Evolutionary conservation across 176 grass and related monocot genomes (phyloP).

Genomic region (Metroxylon sagu): DNA sequence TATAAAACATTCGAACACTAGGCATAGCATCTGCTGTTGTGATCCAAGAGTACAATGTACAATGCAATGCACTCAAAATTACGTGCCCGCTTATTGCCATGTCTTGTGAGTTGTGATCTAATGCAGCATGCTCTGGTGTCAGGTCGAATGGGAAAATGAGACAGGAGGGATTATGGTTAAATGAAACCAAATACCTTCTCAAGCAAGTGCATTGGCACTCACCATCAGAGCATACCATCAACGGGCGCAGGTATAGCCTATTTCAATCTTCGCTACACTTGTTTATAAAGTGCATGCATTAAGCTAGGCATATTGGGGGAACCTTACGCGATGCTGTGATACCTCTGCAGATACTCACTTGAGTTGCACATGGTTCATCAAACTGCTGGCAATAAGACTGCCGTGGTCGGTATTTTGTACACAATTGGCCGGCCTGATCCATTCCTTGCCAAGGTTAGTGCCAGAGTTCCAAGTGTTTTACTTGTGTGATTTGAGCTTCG

Average conservation of each 20-base stretch:
- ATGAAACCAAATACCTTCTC: constrained; percentile 43
- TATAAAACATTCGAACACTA: neutral
- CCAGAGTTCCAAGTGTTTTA: neutral
- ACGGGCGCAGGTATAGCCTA: constrained; percentile 25
- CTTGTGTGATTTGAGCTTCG: neutral
- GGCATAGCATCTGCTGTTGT: neutral
- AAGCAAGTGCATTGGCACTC: constrained; percentile 67
- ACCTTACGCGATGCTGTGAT: neutral
- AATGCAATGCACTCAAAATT: neutral
- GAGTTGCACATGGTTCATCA: constrained; percentile 75
- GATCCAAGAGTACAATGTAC: no score
- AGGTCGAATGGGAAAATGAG: constrained; percentile 36
- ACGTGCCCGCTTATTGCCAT: no score
- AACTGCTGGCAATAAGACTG: constrained; percentile 27
- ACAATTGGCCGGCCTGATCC: constrained; percentile 26
- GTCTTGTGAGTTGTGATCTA: no score
- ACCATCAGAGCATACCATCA: constrained; percentile 66
- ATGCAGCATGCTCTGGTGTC: neutral
- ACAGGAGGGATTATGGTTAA: constrained; percentile 48
- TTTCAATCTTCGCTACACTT: neutral
- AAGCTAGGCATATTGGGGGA: no score
- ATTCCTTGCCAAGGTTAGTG: constrained; percentile 32
- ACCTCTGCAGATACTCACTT: constrained; percentile 30
- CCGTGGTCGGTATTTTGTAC: constrained; percentile 55
- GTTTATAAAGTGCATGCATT: no score